Evolutionary conservation across 2,329 filamentous ascomycete genomes (phyloP), one percentile per base, ranked within the genome.

Genomic region (Colletotrichum phormii): DNA sequence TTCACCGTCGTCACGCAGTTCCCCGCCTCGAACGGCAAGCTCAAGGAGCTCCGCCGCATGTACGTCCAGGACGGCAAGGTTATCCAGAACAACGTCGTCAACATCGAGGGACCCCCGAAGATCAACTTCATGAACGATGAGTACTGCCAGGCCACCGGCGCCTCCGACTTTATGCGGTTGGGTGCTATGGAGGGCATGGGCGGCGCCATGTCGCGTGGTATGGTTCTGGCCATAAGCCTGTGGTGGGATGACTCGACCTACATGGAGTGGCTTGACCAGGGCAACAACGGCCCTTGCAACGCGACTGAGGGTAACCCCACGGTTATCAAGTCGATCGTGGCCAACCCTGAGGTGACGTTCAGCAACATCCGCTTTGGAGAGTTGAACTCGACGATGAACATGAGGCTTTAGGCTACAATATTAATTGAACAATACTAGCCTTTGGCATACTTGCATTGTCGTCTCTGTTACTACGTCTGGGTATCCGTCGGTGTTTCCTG

Each of bases 211-310:
- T 79, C 76, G 26, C 81, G 86, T 15, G 87, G 85, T 59, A 89
- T 89, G 87, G 87, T 89, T 2, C 81, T 89, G 31, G 83, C 85
- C 13, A 83, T 90, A 75, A 85, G 84, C 77, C 84, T 91, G 74
- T 90, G 89, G 89, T 88, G 87, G 80, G 87, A 89, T 72, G 81
- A 84, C 13, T 77, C 82, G 13, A 84, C 84, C 55, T 87, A 84
- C 73, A 90, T 91, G 89, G 84, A 86, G 55, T 91, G 89, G 89
- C 82, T 91, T 11, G 88, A 91, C 75, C 80, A 83, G 64, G 82
- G 84, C 7, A 81, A 80, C 46, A 80, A 85, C 4, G 89, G 89
- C 0, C 89, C 89, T 31, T 91, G 90, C 78, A 86, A 83, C 74
- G 81, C 81, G 0, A 87, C 85, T 0, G 87, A 89, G 78, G 89